phyloP scores from a whole-genome alignment of 192 early-diverging fungal species.

The Mortierella hygrophila region DNA sequence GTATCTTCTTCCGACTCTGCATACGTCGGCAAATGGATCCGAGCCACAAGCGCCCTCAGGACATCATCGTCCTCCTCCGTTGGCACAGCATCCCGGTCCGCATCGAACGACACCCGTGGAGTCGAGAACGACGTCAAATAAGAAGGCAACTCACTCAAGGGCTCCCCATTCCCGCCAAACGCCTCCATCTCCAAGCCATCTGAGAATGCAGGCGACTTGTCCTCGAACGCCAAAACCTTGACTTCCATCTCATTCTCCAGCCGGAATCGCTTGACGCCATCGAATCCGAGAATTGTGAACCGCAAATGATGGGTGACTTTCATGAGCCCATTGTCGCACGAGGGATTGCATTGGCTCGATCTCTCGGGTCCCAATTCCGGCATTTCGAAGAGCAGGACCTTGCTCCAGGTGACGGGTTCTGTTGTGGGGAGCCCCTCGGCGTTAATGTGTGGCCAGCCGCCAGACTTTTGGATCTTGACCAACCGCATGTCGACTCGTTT shows the following conservation, averaged over 20 bases:
- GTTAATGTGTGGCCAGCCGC: slow-evolving; percentile 34
- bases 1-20: slow-evolving; percentile 46
- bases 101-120: slow-evolving; percentile 27
- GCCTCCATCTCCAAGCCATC: background rate
- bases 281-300: slow-evolving; percentile 33
- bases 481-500: slow-evolving; percentile 37
- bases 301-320: slow-evolving; percentile 34
- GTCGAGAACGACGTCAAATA: slow-evolving; percentile 49
- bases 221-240: slow-evolving; percentile 39
- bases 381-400: slow-evolving; percentile 52
- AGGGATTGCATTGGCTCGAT: slow-evolving; percentile 36
- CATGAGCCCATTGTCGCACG: slow-evolving; percentile 36
- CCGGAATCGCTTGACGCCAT: slow-evolving; percentile 26
- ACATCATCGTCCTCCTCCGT: slow-evolving; percentile 27
- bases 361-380: slow-evolving; percentile 30
- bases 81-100: slow-evolving; percentile 13
- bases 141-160: slow-evolving; percentile 26
- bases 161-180: background rate
- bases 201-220: background rate
- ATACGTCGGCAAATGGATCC: slow-evolving; percentile 48
- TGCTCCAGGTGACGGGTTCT: slow-evolving; percentile 40
- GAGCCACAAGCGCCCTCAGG: slow-evolving; percentile 15
- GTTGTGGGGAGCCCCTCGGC: background rate
- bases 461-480: slow-evolving; percentile 51
- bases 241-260: slow-evolving; percentile 35